Evolutionary conservation across 2,329 filamentous ascomycete species (phyloP), one percentile per base, ranked within the genome.

Genomic region (Colletotrichum sublineola): DNA sequence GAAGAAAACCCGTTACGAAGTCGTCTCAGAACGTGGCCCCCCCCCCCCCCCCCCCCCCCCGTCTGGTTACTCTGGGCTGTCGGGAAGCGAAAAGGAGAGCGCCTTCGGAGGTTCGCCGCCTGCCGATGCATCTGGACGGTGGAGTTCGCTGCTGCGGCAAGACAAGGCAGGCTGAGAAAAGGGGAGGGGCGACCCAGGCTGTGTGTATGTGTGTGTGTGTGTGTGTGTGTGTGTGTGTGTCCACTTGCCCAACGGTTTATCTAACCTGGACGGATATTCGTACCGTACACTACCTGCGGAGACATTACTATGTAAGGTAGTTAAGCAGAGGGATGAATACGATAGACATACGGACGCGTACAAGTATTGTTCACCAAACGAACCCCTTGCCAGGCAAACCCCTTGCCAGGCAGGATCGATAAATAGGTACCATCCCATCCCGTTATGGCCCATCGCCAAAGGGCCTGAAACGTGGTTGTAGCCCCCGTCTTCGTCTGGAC

Each of bases 401-500:
- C 24, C 24, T 24, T 24, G 24, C 24, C 24, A 24, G 24, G 24
- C 24, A 24, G 38, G 33, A 48, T 12, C 18, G 42, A 20, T 44
- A 15, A 46, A 66, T 38, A 29, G 24, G 12, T 18, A 33, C 29
- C 31, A 29, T 3, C 24, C 24, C 12, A 31, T 48, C 40, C 64
- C 36, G 33, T 50, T 31, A 60, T 67, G 50, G 63, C 24, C 68
- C 68, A 63, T 71, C 57, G 9, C 48, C 42, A 64, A 29, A 64
- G 48, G 53, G 66, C 55, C 66, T 72, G 69, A 72, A 72, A 69
- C 69, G 66, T 40, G 46, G 44, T 40, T 52, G 42, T 55, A 65
- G 70, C 70, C 66, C 70, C 70, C 70, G 53, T 65, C 62, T 65
- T 72, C 70, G 60, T 73, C 66, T 70, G 70, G 70, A 73, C 66